Conservation (phyloP, 2,329 filamentous ascomycete genomes). For the Cercospora nicotianae region DNA sequence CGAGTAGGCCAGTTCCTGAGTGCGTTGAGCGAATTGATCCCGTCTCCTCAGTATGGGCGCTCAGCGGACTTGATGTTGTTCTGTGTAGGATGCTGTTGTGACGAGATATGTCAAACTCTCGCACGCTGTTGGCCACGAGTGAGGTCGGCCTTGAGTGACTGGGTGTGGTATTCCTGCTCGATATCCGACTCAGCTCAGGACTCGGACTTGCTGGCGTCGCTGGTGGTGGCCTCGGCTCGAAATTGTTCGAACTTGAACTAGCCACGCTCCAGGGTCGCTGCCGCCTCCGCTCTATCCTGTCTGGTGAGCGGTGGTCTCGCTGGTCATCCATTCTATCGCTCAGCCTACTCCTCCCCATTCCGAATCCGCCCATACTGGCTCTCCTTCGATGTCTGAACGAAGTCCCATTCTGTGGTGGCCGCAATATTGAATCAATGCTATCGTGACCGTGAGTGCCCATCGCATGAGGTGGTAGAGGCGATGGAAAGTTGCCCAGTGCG, state of each 20-base stretch:
- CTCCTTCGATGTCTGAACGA: slow-evolving; percentile 56
- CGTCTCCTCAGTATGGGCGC: slow-evolving; percentile 38
- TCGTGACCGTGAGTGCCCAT: slow-evolving; percentile 44
- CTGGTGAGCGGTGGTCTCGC: slow-evolving; percentile 52
- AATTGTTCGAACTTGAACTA: slow-evolving; percentile 32
- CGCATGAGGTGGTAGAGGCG: slow-evolving; percentile 39
- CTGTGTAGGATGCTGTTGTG: slow-evolving; percentile 37
- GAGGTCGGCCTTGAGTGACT: slow-evolving; percentile 37
- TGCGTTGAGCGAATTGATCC: slow-evolving; percentile 37
- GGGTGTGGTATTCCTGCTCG: slow-evolving; percentile 37
- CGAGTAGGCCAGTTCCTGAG: slow-evolving; percentile 36
- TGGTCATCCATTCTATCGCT: slow-evolving; percentile 49
- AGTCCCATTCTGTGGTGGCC: slow-evolving; percentile 56
- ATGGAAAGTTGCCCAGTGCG: slow-evolving; percentile 51
- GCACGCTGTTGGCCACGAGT: slow-evolving; percentile 36
- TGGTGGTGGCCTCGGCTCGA: slow-evolving; percentile 59
- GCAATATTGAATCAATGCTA: slow-evolving; percentile 52
- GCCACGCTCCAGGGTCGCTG: slow-evolving; percentile 40
- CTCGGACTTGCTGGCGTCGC: slow-evolving; percentile 63
- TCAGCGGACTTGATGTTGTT: slow-evolving; percentile 34
- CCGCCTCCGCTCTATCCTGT: slow-evolving; percentile 38
- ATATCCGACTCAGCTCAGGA: slow-evolving; percentile 52
- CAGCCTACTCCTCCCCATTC: slow-evolving; percentile 36
- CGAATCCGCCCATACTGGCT: slow-evolving; percentile 55
- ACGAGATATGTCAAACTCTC: slow-evolving; percentile 35